These are phyloP conservation scores for Cordyceps cateniannulata DNA, from an alignment of 2,329 filamentous ascomycete species.

Conservation along the genomic window DNA sequence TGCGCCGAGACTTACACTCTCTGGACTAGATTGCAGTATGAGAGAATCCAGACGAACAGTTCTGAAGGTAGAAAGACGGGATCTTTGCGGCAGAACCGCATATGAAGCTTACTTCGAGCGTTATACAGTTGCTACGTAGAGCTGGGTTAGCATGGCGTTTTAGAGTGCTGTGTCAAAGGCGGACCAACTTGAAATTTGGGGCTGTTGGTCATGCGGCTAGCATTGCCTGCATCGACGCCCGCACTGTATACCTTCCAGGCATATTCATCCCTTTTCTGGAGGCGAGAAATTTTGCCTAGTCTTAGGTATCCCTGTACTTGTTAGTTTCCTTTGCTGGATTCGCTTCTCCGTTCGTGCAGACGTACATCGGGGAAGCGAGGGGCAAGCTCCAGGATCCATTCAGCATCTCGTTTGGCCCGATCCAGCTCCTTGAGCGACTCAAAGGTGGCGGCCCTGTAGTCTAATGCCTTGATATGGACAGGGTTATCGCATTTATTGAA, in stretches of 20 bases:
- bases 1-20: constrained; percentile 21
- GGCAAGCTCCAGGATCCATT: constrained; percentile 37
- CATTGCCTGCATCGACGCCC: constrained; percentile 29
- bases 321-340: constrained; percentile 9
- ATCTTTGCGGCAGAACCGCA: constrained; percentile 27
- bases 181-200: constrained; percentile 28
- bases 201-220: constrained; percentile 21
- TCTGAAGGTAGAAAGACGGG: constrained; percentile 31
- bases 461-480: constrained; percentile 33
- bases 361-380: constrained; percentile 34
- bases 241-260: constrained; percentile 35
- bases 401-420: constrained; percentile 33
- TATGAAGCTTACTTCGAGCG: constrained; percentile 29
- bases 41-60: constrained; percentile 30
- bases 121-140: constrained; percentile 26
- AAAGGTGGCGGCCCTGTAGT: constrained; percentile 35
- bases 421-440: constrained; percentile 31
- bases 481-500: constrained; percentile 34
- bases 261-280: constrained; percentile 30
- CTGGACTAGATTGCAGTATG: constrained; percentile 26
- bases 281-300: constrained; percentile 32
- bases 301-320: constrained; percentile 34
- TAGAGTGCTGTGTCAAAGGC: not conserved
- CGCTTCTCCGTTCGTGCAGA: not conserved
- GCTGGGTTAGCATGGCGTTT: not conserved